phyloP scores from a whole-genome alignment of 805 yeast species.

The Teunomyces atbi region DNA sequence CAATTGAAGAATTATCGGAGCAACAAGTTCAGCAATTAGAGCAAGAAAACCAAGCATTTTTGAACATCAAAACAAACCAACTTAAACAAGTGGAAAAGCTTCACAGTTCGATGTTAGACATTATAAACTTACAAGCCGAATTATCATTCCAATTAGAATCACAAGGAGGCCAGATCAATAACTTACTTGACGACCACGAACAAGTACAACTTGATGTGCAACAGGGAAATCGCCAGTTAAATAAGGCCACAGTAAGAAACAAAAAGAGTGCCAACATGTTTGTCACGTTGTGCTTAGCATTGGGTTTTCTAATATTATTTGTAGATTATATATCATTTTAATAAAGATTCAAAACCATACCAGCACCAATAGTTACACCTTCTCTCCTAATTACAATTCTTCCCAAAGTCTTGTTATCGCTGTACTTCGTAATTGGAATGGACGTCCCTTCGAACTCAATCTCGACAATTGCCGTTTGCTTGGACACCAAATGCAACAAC shows the following conservation, averaged over 20 bases:
- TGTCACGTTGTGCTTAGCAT: constrained; percentile 50
- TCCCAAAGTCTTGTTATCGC: constrained; percentile 53
- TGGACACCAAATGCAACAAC: constrained; percentile 54
- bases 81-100: constrained; percentile 57
- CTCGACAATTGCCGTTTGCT: constrained; percentile 57
- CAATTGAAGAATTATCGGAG: constrained; percentile 32
- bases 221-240: constrained; percentile 69
- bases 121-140: constrained; percentile 72
- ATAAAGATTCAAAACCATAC: constrained; percentile 34
- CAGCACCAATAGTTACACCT: constrained; percentile 70
- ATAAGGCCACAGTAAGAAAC: constrained; percentile 65
- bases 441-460: constrained; percentile 49
- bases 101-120: constrained; percentile 65
- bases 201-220: constrained; percentile 62
- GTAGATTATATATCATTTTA: constrained; percentile 44
- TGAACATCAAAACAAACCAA: constrained; percentile 58
- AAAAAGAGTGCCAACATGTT: constrained; percentile 57
- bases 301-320: constrained; percentile 56
- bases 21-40: constrained; percentile 59
- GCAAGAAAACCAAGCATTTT: constrained; percentile 55
- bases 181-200: constrained; percentile 64
- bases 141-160: constrained; percentile 66
- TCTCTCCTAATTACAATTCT: constrained; percentile 69
- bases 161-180: constrained; percentile 69
- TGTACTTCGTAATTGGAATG: constrained; percentile 52